phyloP scores from a whole-genome alignment of 2,329 filamentous ascomycete genomes.

The Ophiostoma sp. region DNA sequence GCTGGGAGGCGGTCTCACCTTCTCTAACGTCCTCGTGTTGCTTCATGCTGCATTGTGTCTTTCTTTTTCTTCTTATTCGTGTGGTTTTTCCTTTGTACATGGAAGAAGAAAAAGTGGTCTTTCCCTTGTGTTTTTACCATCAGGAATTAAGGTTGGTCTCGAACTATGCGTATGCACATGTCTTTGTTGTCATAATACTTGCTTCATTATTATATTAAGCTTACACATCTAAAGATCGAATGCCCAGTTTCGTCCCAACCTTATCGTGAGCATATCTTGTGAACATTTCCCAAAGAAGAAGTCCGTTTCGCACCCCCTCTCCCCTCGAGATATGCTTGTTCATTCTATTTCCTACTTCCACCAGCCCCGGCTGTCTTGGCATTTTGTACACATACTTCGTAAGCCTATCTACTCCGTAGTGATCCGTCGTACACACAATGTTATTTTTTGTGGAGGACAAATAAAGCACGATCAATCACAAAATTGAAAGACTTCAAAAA shows the following conservation, averaged over 20 bases:
- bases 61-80: no score
- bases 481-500: background rate
- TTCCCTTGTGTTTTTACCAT: no score
- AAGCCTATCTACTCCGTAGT: background rate
- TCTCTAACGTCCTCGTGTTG: no score
- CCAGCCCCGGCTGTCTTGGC: background rate
- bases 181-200: no score
- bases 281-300: slow-evolving; percentile 6
- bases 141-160: no score
- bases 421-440: background rate
- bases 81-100: no score
- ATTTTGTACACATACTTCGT: background rate
- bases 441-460: background rate
- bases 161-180: no score
- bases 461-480: background rate
- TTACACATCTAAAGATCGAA: no score
- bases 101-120: no score
- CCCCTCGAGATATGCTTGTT: background rate
- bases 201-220: no score
- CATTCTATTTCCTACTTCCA: background rate
- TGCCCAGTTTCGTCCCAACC: background rate
- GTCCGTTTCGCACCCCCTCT: background rate
- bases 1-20: no score
- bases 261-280: background rate
- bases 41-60: no score